These are phyloP conservation scores for Xylaria sp. DNA, from an alignment of 2,329 filamentous ascomycete species.

Conservation along the genomic window DNA sequence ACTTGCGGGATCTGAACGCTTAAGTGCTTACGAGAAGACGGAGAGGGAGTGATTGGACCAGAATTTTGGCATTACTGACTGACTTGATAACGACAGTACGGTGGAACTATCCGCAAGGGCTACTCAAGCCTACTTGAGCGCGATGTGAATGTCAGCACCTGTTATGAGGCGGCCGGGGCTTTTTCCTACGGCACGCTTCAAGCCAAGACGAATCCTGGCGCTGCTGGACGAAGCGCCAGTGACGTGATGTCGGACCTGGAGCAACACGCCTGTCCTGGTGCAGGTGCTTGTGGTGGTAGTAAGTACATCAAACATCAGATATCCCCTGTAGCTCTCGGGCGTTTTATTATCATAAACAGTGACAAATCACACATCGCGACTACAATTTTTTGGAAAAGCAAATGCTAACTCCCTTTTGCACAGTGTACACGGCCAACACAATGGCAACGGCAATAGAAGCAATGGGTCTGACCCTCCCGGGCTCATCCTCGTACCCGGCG, in stretches of 20 bases:
- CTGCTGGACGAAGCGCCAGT: conserved; percentile 69
- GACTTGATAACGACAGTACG: conserved; percentile 58
- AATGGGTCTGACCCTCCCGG: conserved; percentile 82
- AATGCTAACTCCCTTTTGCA: neutral
- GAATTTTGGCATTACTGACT: neutral
- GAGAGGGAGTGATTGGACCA: neutral
- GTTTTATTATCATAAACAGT: neutral
- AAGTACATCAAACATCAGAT: conserved; percentile 7
- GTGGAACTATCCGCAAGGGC: conserved; percentile 88
- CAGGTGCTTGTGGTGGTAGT: conserved; percentile 73
- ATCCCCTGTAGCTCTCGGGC: too few relatives aligned
- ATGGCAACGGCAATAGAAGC: conserved; percentile 92
- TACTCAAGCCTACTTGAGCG: conserved; percentile 77
- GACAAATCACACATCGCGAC: neutral
- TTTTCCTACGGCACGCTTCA: conserved; percentile 79
- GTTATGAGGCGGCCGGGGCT: conserved; percentile 86
- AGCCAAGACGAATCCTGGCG: conserved; percentile 65
- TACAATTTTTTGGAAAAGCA: neutral
- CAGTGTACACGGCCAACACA: conserved; percentile 89
- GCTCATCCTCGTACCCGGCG: conserved; percentile 83
- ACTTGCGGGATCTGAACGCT: too few relatives aligned
- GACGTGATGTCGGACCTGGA: conserved; percentile 88
- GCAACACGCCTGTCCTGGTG: conserved; percentile 75
- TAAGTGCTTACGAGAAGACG: neutral
- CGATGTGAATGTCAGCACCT: conserved; percentile 85